phyloP scores from a whole-genome alignment of 129 eudicot genomes.

The Cynara cardunculus region DNA sequence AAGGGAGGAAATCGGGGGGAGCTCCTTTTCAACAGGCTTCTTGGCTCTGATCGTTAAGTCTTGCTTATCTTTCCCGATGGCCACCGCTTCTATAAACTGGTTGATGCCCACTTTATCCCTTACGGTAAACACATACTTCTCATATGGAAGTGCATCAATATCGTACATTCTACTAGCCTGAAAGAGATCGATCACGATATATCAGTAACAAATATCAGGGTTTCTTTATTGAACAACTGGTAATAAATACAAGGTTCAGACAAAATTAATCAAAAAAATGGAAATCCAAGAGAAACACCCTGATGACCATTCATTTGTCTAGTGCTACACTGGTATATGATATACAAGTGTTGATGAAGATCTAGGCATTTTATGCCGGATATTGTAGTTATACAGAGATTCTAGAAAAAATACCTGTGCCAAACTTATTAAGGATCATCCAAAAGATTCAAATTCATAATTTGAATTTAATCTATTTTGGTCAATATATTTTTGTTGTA shows the following conservation, averaged over 20 bases:
- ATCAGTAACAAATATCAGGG: background rate
- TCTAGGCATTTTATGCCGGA: background rate
- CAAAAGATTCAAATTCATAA: no score
- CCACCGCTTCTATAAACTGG: slow-evolving; percentile 33
- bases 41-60: slow-evolving; percentile 24
- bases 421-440: no score
- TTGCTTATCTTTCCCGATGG: slow-evolving; percentile 35
- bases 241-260: background rate
- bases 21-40: background rate
- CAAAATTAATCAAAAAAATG: background rate
- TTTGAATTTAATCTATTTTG: no score
- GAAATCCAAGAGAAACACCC: background rate
- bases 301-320: background rate
- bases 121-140: slow-evolving; percentile 27
- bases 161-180: slow-evolving; percentile 34
- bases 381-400: background rate
- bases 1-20: slow-evolving; percentile 27
- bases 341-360: background rate
- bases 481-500: no score
- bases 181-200: background rate
- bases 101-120: slow-evolving; percentile 30
- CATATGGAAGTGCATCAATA: slow-evolving; percentile 31
- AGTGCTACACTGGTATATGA: background rate
- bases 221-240: background rate
- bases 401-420: slow-evolving; percentile 24